These are phyloP conservation scores for Hypoxylon sp. DNA, from an alignment of 2,329 filamentous ascomycete genomes.

Conservation along the genomic window DNA sequence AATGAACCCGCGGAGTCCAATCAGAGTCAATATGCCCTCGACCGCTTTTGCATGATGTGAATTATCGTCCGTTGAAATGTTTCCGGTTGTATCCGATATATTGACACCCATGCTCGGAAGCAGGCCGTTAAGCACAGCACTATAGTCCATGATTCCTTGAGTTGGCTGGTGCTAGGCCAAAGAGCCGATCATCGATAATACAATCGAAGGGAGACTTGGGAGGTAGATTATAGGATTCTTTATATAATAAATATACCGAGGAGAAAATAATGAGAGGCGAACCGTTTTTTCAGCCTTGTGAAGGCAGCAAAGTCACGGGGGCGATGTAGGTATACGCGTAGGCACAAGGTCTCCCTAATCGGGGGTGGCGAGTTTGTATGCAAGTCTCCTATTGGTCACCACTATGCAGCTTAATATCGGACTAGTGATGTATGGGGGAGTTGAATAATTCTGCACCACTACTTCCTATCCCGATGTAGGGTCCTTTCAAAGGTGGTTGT, in stretches of 20 bases:
- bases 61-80: slow-evolving; percentile 33
- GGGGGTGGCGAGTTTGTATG: slow-evolving; percentile 1
- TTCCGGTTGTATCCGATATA: slow-evolving; percentile 32
- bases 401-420: background rate
- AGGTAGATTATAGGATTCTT: background rate
- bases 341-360: background rate
- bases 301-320: slow-evolving; percentile 3
- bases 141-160: slow-evolving; percentile 28
- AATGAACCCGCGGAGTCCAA: slow-evolving; percentile 61
- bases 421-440: background rate
- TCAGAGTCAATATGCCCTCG: slow-evolving; percentile 63
- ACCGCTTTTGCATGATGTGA: slow-evolving; percentile 43
- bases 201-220: background rate
- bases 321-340: background rate
- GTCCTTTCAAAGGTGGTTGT: background rate
- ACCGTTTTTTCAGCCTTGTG: slow-evolving; percentile 2
- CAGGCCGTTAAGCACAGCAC: slow-evolving; percentile 16
- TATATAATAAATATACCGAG: background rate
- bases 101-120: slow-evolving; percentile 39
- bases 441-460: background rate
- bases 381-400: slow-evolving; percentile 1
- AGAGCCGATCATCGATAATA: background rate
- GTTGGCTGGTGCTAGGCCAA: background rate
- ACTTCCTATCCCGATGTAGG: background rate
- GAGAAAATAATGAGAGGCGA: background rate